Percentiles rank a stretch among this genome's conserved stretches.
phyloP scores from a whole-genome alignment of 202 grass and related monocot species.

The Carex arenaria region DNA sequence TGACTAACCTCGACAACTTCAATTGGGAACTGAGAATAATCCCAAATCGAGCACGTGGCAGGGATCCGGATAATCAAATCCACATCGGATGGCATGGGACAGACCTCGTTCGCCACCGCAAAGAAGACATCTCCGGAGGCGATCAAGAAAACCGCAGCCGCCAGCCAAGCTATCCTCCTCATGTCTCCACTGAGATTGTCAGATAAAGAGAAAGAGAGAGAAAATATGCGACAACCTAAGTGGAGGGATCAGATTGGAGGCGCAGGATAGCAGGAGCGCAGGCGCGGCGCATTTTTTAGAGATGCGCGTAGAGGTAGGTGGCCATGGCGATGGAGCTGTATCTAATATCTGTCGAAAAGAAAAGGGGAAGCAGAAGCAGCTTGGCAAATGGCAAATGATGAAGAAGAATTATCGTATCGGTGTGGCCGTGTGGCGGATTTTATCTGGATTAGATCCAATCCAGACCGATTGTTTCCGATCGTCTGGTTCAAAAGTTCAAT shows the following conservation, averaged over 20 bases:
- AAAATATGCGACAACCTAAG: conserved; percentile 6
- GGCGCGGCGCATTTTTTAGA: conserved; percentile 15
- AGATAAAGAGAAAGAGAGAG: background rate
- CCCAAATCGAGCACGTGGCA: conserved; percentile 24
- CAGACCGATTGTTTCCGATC: background rate
- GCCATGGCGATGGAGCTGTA: background rate
- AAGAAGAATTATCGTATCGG: background rate
- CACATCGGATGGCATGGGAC: background rate
- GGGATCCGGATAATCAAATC: conserved; percentile 20
- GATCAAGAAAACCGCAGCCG: conserved; percentile 12
- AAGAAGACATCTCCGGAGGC: background rate
- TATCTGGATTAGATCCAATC: conserved; percentile 6
- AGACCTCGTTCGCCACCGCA: background rate
- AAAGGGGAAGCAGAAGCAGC: background rate
- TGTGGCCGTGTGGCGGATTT: background rate
- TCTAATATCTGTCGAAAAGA: background rate
- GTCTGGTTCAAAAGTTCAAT: background rate
- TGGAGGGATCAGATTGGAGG: conserved; percentile 2
- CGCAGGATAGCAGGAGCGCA: background rate
- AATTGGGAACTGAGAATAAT: conserved; percentile 19
- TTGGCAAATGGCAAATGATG: background rate
- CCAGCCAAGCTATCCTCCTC: conserved; percentile 12
- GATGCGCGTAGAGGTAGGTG: conserved; percentile 7
- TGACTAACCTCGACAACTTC: conserved; percentile 19
- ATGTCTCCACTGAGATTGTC: conserved; percentile 1